phyloP scores from a whole-genome alignment of 2,329 filamentous ascomycete genomes.

The Colletotrichum sansevieriae region DNA sequence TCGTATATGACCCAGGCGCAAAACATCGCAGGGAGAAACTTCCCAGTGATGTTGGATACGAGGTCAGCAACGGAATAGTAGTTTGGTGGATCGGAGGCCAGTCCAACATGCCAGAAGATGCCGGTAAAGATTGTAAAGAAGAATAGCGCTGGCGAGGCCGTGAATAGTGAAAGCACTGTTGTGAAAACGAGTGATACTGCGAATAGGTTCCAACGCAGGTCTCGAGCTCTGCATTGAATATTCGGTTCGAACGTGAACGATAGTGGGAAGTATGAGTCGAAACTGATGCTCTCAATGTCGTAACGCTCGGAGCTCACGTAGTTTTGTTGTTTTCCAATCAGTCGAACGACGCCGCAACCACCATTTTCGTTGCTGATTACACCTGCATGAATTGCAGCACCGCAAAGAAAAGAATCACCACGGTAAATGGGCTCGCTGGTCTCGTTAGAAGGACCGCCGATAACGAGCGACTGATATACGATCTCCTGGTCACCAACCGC shows the following conservation, averaged over 20 bases:
- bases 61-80: conserved; percentile 76
- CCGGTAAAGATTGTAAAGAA: conserved; percentile 87
- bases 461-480: conserved; percentile 73
- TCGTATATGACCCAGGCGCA: conserved; percentile 89
- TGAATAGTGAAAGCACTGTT: conserved; percentile 83
- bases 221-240: conserved; percentile 76
- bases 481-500: conserved; percentile 80
- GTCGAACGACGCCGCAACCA: conserved; percentile 84
- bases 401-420: conserved; percentile 90
- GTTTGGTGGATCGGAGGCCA: conserved; percentile 88
- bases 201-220: conserved; percentile 87
- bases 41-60: conserved; percentile 82
- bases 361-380: conserved; percentile 78
- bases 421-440: conserved; percentile 75
- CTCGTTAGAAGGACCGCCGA: conserved; percentile 72
- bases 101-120: conserved; percentile 89
- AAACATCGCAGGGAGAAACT: conserved; percentile 89
- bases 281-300: conserved; percentile 81
- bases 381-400: conserved; percentile 86
- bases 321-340: conserved; percentile 75
- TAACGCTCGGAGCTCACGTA: conserved; percentile 76
- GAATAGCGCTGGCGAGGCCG: conserved; percentile 81
- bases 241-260: conserved; percentile 81
- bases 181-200: conserved; percentile 86
- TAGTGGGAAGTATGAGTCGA: conserved; percentile 90